A percentile compares a stretch with the other conserved stretches of the same genome.
These are phyloP conservation scores for Gnetum montanum DNA, from an alignment of 75 land plant genomes.

Conservation along the genomic window DNA sequence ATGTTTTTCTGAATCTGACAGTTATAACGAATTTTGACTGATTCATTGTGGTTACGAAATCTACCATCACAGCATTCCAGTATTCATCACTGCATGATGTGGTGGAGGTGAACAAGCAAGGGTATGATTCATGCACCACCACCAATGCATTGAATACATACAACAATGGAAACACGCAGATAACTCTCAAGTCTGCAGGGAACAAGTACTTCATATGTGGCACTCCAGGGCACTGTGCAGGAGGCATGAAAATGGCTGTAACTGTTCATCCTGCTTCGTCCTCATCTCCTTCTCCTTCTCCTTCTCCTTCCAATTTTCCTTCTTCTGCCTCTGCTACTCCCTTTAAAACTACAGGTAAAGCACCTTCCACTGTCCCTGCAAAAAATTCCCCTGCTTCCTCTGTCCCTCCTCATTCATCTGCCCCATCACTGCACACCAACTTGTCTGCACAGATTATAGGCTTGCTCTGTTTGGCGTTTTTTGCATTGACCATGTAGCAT, in stretches of 20 bases:
- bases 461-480: too few relatives aligned
- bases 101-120: conserved; percentile 23
- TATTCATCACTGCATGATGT: conserved; percentile 25
- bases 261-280: conserved; percentile 4
- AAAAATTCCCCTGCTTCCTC: too few relatives aligned
- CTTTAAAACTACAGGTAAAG: too few relatives aligned
- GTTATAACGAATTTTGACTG: background rate
- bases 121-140: conserved; percentile 13
- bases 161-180: conserved; percentile 15
- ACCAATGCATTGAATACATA: conserved; percentile 2
- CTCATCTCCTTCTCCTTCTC: background rate
- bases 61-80: conserved; percentile 19
- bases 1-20: background rate
- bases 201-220: conserved; percentile 31
- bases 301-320: background rate
- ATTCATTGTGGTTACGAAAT: background rate
- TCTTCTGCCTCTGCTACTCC: background rate
- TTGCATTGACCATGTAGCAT: too few relatives aligned
- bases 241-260: conserved; percentile 18
- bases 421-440: too few relatives aligned
- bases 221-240: conserved; percentile 15
- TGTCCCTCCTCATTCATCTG: too few relatives aligned
- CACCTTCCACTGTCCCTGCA: too few relatives aligned
- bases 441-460: too few relatives aligned
- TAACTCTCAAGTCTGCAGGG: conserved; percentile 11